Percentiles rank a stretch among this genome's conserved stretches.
Conservation (phyloP, 306 rosid genomes). For the Oemleria cerasiformis region DNA sequence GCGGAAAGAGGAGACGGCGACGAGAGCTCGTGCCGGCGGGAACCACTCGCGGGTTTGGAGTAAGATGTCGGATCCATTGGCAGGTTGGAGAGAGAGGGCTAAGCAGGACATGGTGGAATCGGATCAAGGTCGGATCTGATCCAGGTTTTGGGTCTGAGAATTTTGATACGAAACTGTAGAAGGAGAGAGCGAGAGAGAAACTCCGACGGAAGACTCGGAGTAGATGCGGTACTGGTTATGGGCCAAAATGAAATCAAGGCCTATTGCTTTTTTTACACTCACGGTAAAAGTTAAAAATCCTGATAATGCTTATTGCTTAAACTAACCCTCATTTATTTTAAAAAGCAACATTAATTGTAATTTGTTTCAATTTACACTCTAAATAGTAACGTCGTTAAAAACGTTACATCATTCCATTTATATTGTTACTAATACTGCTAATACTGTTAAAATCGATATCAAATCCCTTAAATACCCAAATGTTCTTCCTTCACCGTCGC, state of each 20-base stretch:
- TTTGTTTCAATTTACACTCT: too few species aligned
- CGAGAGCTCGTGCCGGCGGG: conserved; percentile 88
- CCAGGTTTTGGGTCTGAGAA: background rate
- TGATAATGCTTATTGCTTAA: too few species aligned
- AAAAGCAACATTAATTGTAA: too few species aligned
- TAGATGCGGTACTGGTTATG: background rate
- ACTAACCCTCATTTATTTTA: too few species aligned
- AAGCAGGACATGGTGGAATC: conserved; percentile 62
- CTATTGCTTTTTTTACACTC: too few species aligned
- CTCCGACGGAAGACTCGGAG: background rate
- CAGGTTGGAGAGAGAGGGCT: conserved; percentile 82
- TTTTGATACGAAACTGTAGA: background rate
- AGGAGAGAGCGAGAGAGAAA: background rate
- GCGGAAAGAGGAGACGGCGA: conserved; percentile 83
- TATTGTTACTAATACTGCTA: too few species aligned
- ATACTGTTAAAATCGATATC: too few species aligned
- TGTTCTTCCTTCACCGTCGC: too few species aligned
- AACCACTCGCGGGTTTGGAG: conserved; percentile 97
- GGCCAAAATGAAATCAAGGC: background rate
- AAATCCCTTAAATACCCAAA: too few species aligned
- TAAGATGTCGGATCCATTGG: conserved; percentile 79
- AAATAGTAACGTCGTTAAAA: too few species aligned
- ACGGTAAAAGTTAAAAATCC: too few species aligned
- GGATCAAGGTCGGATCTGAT: conserved; percentile 19
- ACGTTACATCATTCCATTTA: too few species aligned